A percentile compares a stretch with the other conserved stretches of the same genome.
phyloP scores from a whole-genome alignment of 306 rosid genomes.

The Lupinus albus region DNA sequence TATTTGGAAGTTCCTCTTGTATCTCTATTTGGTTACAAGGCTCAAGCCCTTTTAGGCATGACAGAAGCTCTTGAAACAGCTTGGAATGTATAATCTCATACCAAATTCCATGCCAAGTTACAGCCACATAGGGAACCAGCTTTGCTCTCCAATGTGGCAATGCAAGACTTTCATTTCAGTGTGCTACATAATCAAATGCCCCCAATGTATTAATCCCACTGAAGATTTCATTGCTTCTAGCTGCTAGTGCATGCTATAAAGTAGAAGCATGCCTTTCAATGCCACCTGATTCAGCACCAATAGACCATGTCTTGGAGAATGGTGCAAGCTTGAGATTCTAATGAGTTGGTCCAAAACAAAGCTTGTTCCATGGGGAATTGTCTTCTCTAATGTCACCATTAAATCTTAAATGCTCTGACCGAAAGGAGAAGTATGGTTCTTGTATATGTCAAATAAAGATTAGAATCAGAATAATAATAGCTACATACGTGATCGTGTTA shows the following conservation, averaged over 20 bases:
- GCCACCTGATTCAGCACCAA: slow-evolving; percentile 38
- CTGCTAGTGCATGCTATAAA: slow-evolving; percentile 39
- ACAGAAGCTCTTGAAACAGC: slow-evolving; percentile 40
- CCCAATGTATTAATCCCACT: too few relatives aligned
- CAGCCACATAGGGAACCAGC: slow-evolving; percentile 36
- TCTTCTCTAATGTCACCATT: slow-evolving; percentile 43
- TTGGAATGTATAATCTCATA: slow-evolving; percentile 44
- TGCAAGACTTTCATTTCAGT: slow-evolving; percentile 36
- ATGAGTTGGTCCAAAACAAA: slow-evolving; percentile 37
- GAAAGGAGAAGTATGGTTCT: neutral
- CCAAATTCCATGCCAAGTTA: slow-evolving; percentile 46
- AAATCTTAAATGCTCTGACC: slow-evolving; percentile 7
- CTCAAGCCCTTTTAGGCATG: neutral
- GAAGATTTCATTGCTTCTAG: slow-evolving; percentile 39
- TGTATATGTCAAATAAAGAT: slow-evolving; percentile 7
- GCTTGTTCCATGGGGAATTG: slow-evolving; percentile 44
- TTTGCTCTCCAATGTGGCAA: slow-evolving; percentile 43
- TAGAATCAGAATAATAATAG: slow-evolving; percentile 15
- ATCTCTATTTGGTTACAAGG: slow-evolving; percentile 29
- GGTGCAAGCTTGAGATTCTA: slow-evolving; percentile 42
- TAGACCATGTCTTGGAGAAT: slow-evolving; percentile 45
- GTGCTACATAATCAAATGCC: slow-evolving; percentile 41
- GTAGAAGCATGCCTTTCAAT: slow-evolving; percentile 49
- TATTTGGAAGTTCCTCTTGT: slow-evolving; percentile 39
- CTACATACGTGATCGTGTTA: slow-evolving; percentile 17